These are phyloP conservation scores for Colletotrichum shisoi DNA, from an alignment of 2,329 filamentous ascomycete genomes.

Conservation along the genomic window DNA sequence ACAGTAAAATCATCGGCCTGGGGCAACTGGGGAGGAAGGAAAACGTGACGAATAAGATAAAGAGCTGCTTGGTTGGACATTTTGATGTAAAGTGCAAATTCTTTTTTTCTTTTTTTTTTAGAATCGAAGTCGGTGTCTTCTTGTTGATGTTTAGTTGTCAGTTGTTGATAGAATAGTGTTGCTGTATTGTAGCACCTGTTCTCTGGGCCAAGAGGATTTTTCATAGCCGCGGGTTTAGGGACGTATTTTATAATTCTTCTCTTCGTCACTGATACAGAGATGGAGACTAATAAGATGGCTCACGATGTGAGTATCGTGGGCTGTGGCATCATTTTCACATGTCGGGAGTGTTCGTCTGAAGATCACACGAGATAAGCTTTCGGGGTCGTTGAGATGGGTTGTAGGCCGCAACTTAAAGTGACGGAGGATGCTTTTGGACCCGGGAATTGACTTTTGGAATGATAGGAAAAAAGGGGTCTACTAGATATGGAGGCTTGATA, in stretches of 20 bases:
- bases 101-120: too few species aligned
- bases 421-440: too few species aligned
- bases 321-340: background rate
- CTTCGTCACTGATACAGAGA: background rate
- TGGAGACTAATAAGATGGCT: background rate
- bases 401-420: background rate
- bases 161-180: background rate
- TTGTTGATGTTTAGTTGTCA: background rate
- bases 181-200: too few species aligned
- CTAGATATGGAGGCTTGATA: background rate
- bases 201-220: too few species aligned
- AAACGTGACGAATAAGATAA: conserved; percentile 44
- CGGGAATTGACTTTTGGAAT: too few species aligned
- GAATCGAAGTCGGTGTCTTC: too few species aligned
- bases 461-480: too few species aligned
- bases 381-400: too few species aligned
- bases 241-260: too few species aligned
- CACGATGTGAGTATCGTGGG: background rate
- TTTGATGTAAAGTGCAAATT: background rate
- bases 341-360: background rate
- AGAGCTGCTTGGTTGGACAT: background rate
- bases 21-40: conserved; percentile 47
- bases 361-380: background rate
- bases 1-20: conserved; percentile 32
- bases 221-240: too few species aligned